Evolutionary conservation across 768 basidiomycete genomes (phyloP), one percentile per base, ranked within the genome.

Genomic region (Lactifluus volemus): DNA sequence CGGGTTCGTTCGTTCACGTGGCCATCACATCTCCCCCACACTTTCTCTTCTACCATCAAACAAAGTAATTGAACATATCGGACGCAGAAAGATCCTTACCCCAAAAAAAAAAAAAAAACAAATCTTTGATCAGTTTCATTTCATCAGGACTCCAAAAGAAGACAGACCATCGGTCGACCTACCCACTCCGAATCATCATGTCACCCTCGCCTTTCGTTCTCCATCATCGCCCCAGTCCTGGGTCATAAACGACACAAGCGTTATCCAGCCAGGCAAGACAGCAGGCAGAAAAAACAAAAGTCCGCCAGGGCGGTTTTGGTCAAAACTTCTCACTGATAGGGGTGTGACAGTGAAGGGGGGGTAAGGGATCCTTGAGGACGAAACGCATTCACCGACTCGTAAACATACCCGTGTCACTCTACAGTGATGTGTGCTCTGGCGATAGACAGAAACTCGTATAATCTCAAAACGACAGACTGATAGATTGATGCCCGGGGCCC

Each of bases 121-220:
- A 25, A 25, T 25, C 9, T 8, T 45, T 21, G 44, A 45, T 47
- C 45, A 21, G 25, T 25, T 11, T 47, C 19, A 21, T 32, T 38
- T 39, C 32, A 52, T 34, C 51, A 25, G 25, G 25, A 25, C 25
- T 25, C 25, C 25, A 25, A 36, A 11, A n/a, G 25, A 4, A 25
- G 7, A 53, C 25, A 9, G 25, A 25, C 1, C 32, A 29, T 34
- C 32, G 25, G 39, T 53, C 53, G 39, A 44, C 14, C 50, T 42
- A 2, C 10, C 9, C 3, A 36, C 34, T 10, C 34, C 34, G 7
- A 36, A 44, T 53, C 15, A 63, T 48, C 58, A 53, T 63, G 61
- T 63, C 54, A 58, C 59, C 53, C 21, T 38, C 36, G 48, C 51
- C 61, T 53, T 55, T 59, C 38, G 25, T 25, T 58, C 21, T 53